Conservation (phyloP, 1,139 yeast genomes). For the Wickerhamomyces sp. region DNA sequence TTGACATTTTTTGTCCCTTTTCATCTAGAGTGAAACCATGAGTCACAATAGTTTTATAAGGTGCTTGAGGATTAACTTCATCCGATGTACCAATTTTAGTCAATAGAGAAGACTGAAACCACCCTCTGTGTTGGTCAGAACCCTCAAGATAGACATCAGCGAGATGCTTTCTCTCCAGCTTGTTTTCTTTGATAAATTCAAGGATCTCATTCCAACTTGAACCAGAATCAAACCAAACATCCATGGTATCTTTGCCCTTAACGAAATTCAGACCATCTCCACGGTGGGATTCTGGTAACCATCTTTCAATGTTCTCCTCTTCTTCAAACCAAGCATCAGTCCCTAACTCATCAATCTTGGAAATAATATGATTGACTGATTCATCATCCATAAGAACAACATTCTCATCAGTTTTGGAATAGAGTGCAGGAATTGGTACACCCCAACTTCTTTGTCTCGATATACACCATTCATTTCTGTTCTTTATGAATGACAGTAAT, state of each 20-base stretch:
- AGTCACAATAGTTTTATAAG: conserved; percentile 72
- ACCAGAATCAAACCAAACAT: conserved; percentile 99
- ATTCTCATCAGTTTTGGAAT: conserved; percentile 46
- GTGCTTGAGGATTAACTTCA: conserved; percentile 38
- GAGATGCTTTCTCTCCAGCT: conserved; percentile 30
- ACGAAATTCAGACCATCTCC: conserved; percentile 37
- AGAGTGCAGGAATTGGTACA: conserved; percentile 90
- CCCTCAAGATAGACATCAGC: conserved; percentile 92
- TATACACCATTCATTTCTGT: conserved; percentile 95
- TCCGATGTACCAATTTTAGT: conserved; percentile 57
- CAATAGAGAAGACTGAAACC: conserved; percentile 93
- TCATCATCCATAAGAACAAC: conserved; percentile 52
- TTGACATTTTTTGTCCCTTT: conserved; percentile 87
- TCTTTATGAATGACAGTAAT: conserved; percentile 63
- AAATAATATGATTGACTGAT: conserved; percentile 50
- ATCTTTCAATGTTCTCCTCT: conserved; percentile 48
- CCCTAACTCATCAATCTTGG: conserved; percentile 46
- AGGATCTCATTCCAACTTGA: conserved; percentile 78
- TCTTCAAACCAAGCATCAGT: conserved; percentile 77
- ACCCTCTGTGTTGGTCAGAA: conserved; percentile 95
- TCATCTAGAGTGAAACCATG: conserved; percentile 93
- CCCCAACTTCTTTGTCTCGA: conserved; percentile 99
- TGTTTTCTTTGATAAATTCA: conserved; percentile 31
- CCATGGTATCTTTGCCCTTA: conserved; percentile 90
- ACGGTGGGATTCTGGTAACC: conserved; percentile 60